These are phyloP conservation scores for Talaromyces sp. DNA, from an alignment of 2,329 filamentous ascomycete species.

Conservation along the genomic window DNA sequence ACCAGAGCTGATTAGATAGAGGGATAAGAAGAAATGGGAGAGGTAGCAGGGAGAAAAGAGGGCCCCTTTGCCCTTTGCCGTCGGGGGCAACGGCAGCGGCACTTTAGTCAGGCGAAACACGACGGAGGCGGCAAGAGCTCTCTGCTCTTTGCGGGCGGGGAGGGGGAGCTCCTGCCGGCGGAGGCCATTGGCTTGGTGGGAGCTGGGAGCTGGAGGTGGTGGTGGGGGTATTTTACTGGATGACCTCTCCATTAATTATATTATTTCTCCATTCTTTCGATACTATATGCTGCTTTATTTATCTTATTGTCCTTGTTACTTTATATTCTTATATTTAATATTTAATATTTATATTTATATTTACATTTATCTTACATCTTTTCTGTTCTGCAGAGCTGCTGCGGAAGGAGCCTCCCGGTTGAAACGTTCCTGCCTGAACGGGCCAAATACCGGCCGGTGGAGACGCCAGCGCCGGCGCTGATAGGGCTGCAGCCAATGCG, in stretches of 20 bases:
- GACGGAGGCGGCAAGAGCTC: background rate
- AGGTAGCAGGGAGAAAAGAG: conserved; percentile 3
- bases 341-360: background rate
- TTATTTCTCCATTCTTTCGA: too few relatives aligned
- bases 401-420: too few relatives aligned
- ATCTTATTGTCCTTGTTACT: too few relatives aligned
- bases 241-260: background rate
- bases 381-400: background rate
- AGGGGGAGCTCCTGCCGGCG: background rate
- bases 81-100: background rate
- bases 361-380: background rate
- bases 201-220: background rate
- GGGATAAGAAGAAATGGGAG: background rate
- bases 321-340: background rate
- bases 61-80: too few relatives aligned
- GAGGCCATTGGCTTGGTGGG: background rate
- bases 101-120: background rate
- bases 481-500: background rate
- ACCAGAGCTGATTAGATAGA: background rate
- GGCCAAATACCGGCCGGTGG: background rate
- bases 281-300: too few relatives aligned
- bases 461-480: background rate
- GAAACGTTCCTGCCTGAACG: background rate
- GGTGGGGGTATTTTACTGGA: background rate
- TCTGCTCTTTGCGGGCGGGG: background rate